Evolutionary conservation across 306 rosid species (phyloP), one percentile per base, ranked within the genome.

Genomic region (Prunus campanulata): DNA sequence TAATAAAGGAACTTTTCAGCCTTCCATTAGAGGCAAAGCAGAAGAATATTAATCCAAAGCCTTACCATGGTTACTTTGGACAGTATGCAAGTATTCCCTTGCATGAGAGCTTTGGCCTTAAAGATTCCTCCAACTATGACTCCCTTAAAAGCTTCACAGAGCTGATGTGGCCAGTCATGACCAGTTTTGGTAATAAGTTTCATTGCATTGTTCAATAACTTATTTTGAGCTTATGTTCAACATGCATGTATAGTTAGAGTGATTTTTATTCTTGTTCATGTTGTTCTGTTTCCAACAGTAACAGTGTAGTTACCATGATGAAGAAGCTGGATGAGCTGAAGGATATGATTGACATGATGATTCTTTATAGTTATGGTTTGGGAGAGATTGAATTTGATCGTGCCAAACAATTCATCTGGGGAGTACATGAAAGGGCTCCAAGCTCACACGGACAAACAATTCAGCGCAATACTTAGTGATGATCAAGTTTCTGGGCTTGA

Each of bases 401-500:
- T 27, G 54, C 20, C 20, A 20, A 20, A 20, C 20, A 20, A 20
- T 39, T 60, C 77, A 39, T 30, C 65, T 3, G 20, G 72, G 5
- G 82, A 79, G 24, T 15, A 24, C 39, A 32, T 32, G 24, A 55
- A 4, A 1, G 78, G 74, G 12, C 47, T 72, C 19, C 12, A 0
- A 13, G 39, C 78, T 20, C 78, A 72, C n/a, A 65, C 27, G 65
- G 78, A 79, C 56, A 79, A 72, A 47, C 2, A 6, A 11, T 22
- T 54, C 13, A 48, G 50, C 61, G 54, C 78, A 64, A 72, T 79
- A 42, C 61, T 64, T 11, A 65, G 68, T 44, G 78, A 79, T 3
- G 78, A 79, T 64, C 73, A 55, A 42, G 59, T 79, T 79, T 24
- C 66, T 8, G 78, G 78, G 8, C 49, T 79, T 55, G 79, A 74